Evolutionary conservation across 768 basidiomycete species (phyloP).

Genomic region (Kwoniella mangroviensis): DNA sequence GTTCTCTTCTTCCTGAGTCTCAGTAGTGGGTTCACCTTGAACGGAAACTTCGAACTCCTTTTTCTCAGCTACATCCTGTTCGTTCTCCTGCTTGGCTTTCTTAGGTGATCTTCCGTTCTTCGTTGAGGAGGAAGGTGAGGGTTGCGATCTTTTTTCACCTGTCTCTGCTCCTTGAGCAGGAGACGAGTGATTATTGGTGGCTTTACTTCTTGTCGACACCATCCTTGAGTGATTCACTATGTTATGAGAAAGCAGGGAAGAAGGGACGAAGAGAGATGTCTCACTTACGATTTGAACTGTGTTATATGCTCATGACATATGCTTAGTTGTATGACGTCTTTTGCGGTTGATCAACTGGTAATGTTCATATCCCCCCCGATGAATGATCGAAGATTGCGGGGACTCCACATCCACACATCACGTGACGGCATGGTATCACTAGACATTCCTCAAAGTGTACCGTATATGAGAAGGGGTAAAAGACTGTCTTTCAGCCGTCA

Average conservation of each 20-base stretch:
- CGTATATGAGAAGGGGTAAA: too few species aligned
- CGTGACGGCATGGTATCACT: too few species aligned
- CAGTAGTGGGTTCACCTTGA: slow-evolving; percentile 6
- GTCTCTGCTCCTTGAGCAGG: neutral
- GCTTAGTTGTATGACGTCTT: neutral
- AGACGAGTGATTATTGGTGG: neutral
- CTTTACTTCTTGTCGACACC: slow-evolving; percentile 3
- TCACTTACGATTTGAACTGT: too few species aligned
- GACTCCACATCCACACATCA: neutral
- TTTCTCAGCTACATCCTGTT: slow-evolving; percentile 8
- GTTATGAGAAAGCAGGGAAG: neutral
- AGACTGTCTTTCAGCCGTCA: too few species aligned
- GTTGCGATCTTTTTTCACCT: slow-evolving; percentile 7
- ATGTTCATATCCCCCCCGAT: neutral
- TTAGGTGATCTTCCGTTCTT: neutral
- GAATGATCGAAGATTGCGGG: neutral
- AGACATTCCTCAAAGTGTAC: too few species aligned
- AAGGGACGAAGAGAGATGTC: neutral
- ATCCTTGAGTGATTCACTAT: neutral
- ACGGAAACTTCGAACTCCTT: slow-evolving; percentile 9
- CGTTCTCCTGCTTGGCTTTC: slow-evolving; percentile 14
- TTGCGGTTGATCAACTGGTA: neutral
- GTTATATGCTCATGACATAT: neutral
- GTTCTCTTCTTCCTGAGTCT: neutral
- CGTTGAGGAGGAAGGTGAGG: neutral